Conservation (phyloP, 345 rosid species). For the Rhodomyrtus tomentosa region DNA sequence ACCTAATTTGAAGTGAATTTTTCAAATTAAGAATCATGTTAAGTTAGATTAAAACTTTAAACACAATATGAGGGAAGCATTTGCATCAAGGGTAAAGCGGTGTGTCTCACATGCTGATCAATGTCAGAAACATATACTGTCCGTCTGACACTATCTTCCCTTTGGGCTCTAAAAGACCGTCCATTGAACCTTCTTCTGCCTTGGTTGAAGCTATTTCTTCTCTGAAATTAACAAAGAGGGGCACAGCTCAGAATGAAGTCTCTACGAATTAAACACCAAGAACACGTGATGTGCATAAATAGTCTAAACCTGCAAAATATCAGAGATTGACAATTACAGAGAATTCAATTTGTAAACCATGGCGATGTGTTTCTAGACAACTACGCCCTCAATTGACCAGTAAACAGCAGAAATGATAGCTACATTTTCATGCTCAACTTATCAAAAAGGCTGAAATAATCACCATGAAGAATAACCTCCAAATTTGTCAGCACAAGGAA, state of each 20-base stretch:
- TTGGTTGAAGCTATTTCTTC: conserved; percentile 44
- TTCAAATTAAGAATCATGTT: not conserved
- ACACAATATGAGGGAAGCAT: not conserved
- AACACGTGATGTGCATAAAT: not conserved
- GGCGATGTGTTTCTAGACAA: not conserved
- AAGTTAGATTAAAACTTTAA: not conserved
- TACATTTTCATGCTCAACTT: not conserved
- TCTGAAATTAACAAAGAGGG: conserved; percentile 22
- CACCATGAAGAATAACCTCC: not conserved
- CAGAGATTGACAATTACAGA: not conserved
- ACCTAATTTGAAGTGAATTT: conserved; percentile 26
- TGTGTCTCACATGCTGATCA: conserved; percentile 37
- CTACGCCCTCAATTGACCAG: not conserved
- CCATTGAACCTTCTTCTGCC: conserved; percentile 53
- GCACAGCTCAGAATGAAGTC: not conserved
- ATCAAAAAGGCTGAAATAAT: not conserved
- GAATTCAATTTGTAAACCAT: not conserved
- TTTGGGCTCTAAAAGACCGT: conserved; percentile 44
- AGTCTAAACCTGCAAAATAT: not conserved
- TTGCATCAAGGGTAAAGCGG: not conserved
- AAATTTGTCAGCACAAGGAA: not conserved
- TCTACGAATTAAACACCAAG: not conserved
- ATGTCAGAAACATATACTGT: conserved; percentile 59
- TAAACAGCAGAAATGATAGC: not conserved
- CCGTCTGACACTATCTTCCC: conserved; percentile 57